phyloP scores from a whole-genome alignment of 805 yeast genomes.

The Candida qinlingensis region DNA sequence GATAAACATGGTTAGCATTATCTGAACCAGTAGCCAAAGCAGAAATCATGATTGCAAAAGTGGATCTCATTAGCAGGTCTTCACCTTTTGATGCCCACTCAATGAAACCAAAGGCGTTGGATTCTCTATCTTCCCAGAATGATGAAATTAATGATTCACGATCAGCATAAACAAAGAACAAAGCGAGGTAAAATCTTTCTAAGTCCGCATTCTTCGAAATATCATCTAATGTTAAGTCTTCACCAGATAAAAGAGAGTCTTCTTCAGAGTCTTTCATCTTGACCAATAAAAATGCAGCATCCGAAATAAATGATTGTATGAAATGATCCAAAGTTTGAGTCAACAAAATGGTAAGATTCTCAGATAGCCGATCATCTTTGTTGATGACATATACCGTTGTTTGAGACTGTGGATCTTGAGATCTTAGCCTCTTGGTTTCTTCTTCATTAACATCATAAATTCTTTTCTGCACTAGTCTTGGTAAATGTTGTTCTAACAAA shows the following conservation, averaged over 20 bases:
- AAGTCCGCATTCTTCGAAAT: slow-evolving; percentile 74
- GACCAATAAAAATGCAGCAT: slow-evolving; percentile 62
- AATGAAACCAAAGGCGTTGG: slow-evolving; percentile 72
- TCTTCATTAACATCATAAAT: slow-evolving; percentile 44
- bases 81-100: slow-evolving; percentile 84
- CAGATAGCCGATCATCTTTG: slow-evolving; percentile 19
- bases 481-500: slow-evolving; percentile 60
- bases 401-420: slow-evolving; percentile 16
- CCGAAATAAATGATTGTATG: slow-evolving; percentile 50
- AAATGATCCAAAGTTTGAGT: slow-evolving; percentile 43
- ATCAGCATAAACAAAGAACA: slow-evolving; percentile 61
- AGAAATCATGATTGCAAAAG: slow-evolving; percentile 74
- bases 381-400: slow-evolving; percentile 18
- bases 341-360: slow-evolving; percentile 25
- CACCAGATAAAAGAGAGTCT: slow-evolving; percentile 58
- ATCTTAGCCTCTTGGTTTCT: slow-evolving; percentile 32
- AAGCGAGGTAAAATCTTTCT: slow-evolving; percentile 77
- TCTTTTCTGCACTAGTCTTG: slow-evolving; percentile 48
- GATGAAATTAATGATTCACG: slow-evolving; percentile 51
- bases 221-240: slow-evolving; percentile 51
- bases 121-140: slow-evolving; percentile 67
- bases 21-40: slow-evolving; percentile 61
- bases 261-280: slow-evolving; percentile 70
- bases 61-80: slow-evolving; percentile 75
- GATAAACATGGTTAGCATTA: slow-evolving; percentile 46